Conservation (phyloP, 1,284 basidiomycete genomes). For the Porodaedalea pini region DNA sequence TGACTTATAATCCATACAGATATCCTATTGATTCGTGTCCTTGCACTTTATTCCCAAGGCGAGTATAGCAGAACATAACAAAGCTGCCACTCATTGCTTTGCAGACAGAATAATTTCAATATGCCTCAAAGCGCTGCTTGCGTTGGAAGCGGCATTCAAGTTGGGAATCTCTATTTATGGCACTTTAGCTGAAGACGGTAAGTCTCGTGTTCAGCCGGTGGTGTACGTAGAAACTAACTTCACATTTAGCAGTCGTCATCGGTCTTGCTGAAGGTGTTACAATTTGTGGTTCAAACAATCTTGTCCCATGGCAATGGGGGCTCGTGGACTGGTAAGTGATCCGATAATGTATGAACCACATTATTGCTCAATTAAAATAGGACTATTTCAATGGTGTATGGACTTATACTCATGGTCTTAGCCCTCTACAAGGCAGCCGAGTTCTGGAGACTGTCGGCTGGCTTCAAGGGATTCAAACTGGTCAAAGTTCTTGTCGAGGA, state of each 20-base stretch:
- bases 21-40: neutral
- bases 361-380: neutral
- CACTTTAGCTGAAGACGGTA: neutral
- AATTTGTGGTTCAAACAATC: neutral
- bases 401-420: neutral
- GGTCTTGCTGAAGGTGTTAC: neutral
- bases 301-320: neutral
- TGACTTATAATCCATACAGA: neutral
- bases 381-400: neutral
- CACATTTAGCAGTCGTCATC: neutral
- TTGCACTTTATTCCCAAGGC: neutral
- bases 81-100: neutral
- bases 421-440: no score
- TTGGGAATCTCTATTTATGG: neutral
- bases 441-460: no score
- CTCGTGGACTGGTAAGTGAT: neutral
- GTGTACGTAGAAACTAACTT: neutral
- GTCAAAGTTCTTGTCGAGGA: no score
- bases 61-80: neutral
- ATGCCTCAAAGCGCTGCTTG: neutral
- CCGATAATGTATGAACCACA: neutral
- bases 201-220: neutral
- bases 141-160: neutral
- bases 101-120: neutral
- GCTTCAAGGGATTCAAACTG: no score